These are phyloP conservation scores for Capronia americana DNA, from an alignment of 2,329 filamentous ascomycete species.

Conservation along the genomic window DNA sequence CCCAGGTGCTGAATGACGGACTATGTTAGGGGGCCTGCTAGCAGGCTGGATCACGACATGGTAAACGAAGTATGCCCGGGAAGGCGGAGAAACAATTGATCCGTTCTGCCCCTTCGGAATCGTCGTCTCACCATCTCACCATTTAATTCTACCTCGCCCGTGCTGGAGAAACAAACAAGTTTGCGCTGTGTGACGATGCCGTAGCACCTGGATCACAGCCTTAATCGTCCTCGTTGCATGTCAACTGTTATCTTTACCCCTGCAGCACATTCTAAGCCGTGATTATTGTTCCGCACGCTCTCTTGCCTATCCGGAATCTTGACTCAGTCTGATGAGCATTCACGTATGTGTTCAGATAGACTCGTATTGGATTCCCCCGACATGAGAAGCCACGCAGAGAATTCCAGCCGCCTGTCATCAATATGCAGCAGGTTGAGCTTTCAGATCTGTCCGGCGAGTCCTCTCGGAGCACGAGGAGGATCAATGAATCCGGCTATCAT, in stretches of 20 bases:
- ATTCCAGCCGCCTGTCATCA: background rate
- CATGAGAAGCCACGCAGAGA: background rate
- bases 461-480: background rate
- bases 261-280: too few species aligned
- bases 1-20: background rate
- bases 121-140: background rate
- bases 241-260: too few species aligned
- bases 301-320: background rate
- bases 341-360: background rate
- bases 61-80: background rate
- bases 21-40: background rate
- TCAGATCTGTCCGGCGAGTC: conserved; percentile 1
- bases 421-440: conserved; percentile 14
- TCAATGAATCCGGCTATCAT: background rate
- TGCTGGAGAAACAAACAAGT: too few species aligned
- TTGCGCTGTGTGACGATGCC: too few species aligned
- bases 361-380: background rate
- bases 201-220: too few species aligned
- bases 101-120: background rate
- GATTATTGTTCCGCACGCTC: too few species aligned
- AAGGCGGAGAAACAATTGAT: background rate
- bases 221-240: too few species aligned
- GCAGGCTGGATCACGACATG: background rate
- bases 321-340: background rate
- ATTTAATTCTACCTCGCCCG: background rate